phyloP scores from a whole-genome alignment of 345 rosid genomes.

The Salix exigua region DNA sequence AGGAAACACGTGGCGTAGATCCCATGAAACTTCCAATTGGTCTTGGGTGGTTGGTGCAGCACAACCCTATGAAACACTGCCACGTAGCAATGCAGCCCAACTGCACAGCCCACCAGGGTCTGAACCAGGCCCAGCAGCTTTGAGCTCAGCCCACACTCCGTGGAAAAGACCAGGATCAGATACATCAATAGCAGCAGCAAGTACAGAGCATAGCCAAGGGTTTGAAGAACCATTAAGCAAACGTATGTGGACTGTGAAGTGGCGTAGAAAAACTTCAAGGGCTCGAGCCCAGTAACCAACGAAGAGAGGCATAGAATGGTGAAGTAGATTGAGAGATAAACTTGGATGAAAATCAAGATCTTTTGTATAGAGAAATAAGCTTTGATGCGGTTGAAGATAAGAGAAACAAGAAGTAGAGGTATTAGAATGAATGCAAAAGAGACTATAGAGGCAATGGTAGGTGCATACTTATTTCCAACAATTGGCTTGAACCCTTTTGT shows the following conservation, averaged over 20 bases:
- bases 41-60: conserved; percentile 73
- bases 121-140: conserved; percentile 68
- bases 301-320: conserved; percentile 73
- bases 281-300: conserved; percentile 75
- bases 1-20: conserved; percentile 91
- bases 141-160: conserved; percentile 56
- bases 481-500: conserved; percentile 73
- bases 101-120: conserved; percentile 61
- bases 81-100: conserved; percentile 88
- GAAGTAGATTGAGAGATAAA: conserved; percentile 93
- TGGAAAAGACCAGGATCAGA: conserved; percentile 70
- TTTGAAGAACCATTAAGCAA: conserved; percentile 70
- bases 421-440: conserved; percentile 67
- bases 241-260: conserved; percentile 69
- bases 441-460: conserved; percentile 58
- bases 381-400: conserved; percentile 68
- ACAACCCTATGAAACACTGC: conserved; percentile 86
- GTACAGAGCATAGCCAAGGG: conserved; percentile 71
- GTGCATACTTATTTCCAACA: conserved; percentile 73
- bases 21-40: conserved; percentile 88
- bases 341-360: conserved; percentile 71
- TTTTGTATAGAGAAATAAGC: conserved; percentile 87
- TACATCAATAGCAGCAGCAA: conserved; percentile 71
- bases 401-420: conserved; percentile 76
- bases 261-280: conserved; percentile 71